Evolutionary conservation across 2,329 filamentous ascomycete genomes (phyloP), one percentile per base, ranked within the genome.

Genomic region (Pestalotiopsis sp.): DNA sequence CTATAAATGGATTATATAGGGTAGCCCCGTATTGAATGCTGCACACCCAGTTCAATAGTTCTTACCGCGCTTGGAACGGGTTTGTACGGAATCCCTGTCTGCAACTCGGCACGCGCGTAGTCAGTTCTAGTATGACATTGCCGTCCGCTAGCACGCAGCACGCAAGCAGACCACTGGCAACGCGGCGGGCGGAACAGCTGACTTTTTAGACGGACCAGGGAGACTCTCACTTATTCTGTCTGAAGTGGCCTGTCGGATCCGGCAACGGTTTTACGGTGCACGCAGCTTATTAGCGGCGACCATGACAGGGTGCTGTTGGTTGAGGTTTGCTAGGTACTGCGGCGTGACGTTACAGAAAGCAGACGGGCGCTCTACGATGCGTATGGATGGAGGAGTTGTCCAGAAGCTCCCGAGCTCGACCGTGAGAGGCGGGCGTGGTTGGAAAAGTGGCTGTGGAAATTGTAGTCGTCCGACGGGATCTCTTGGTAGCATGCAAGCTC

Each of bases 1-100:
- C 72, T 73, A 73, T 73, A 73, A 72, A 72, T 73, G 72, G 72
- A 73, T 72, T 70, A 72, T 72, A 72, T 72, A 72, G 57, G 57
- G 57, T 59, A 62, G 72, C 71, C 68, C 69, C 66, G 71, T 73
- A 73, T 73, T 73, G 71, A 36, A 71, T 69, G 67, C 68, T 72
- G 71, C 70, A 73, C 70, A 69, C 71, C 70, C 72, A 67, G 69
- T 70, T 71, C 69, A 70, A 72, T 67, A 69, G 52, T 67, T 67
- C 69, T 70, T 59, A 66, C 64, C 64, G 64, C 64, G 64, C 52
- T 66, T 66, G 64, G 64, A 45, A 66, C 31, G 52, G 64, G 64
- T 49, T n/a, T 56, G 41, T 17, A 31, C 49, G 45, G 63, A 38
- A 66, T 38, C 63, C 63, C 45, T 66, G 64, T 60, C 45, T 60